Conservation (phyloP, 768 basidiomycete species). For the Tremella yokohamensis region DNA sequence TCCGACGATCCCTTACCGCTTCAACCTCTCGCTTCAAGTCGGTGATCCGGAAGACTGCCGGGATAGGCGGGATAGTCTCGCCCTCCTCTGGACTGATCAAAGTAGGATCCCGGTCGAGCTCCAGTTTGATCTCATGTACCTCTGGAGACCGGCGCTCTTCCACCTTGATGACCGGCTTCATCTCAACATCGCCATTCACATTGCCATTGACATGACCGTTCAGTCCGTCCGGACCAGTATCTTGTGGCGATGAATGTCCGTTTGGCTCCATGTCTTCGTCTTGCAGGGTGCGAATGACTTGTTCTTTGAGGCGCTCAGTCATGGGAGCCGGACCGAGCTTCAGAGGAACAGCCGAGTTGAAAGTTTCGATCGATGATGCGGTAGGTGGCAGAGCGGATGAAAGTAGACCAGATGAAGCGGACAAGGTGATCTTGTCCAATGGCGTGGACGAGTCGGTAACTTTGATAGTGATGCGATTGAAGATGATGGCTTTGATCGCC, state of each 20-base stretch:
- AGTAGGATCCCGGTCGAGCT: conserved; percentile 21
- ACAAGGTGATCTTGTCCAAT: conserved; percentile 36
- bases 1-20: conserved; percentile 80
- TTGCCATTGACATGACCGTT: conserved; percentile 46
- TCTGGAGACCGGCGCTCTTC: too few relatives aligned
- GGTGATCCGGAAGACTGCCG: conserved; percentile 72
- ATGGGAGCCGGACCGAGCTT: conserved; percentile 82
- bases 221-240: conserved; percentile 9
- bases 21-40: conserved; percentile 91
- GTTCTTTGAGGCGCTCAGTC: conserved; percentile 71
- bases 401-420: conserved; percentile 59
- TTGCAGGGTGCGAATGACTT: conserved; percentile 72
- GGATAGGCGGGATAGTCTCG: conserved; percentile 60
- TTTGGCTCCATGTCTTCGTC: conserved; percentile 58
- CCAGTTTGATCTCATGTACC: conserved; percentile 25
- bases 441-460: conserved; percentile 31
- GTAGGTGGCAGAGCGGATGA: conserved; percentile 67
- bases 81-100: conserved; percentile 34
- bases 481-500: conserved; percentile 87
- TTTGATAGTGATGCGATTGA: conserved; percentile 85
- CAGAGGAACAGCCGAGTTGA: conserved; percentile 71
- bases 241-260: conserved; percentile 5
- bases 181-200: conserved; percentile 55
- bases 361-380: conserved; percentile 57
- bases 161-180: conserved; percentile 11